These are phyloP conservation scores for Colletotrichum sp. DNA, from an alignment of 2,329 filamentous ascomycete genomes.

Conservation along the genomic window DNA sequence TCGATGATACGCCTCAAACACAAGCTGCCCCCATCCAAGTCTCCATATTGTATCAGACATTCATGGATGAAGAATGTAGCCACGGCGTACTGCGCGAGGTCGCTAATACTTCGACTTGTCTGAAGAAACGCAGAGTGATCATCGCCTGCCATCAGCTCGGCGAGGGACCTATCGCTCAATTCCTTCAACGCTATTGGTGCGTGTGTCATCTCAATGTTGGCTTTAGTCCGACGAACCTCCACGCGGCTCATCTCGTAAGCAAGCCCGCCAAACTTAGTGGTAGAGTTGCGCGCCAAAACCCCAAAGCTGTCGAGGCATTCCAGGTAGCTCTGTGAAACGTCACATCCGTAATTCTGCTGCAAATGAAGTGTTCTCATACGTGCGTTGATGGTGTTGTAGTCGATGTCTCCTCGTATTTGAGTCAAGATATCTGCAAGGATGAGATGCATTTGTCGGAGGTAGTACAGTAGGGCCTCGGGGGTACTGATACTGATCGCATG, in stretches of 20 bases:
- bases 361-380: neutral
- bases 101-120: neutral
- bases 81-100: neutral
- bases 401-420: neutral
- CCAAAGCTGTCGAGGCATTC: neutral
- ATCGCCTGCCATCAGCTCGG: neutral
- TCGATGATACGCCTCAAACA: neutral
- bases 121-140: neutral
- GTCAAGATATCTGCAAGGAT: neutral
- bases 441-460: neutral
- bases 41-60: neutral
- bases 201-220: neutral
- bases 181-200: neutral
- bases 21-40: neutral
- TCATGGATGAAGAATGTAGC: neutral
- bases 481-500: neutral
- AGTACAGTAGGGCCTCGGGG: neutral
- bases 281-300: neutral
- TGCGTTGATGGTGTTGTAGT: neutral
- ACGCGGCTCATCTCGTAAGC: neutral
- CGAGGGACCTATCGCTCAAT: neutral
- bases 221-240: neutral
- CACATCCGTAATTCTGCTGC: neutral
- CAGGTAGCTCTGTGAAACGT: neutral
- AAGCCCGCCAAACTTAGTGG: neutral